Evolutionary conservation across 768 basidiomycete genomes (phyloP).

Genomic region (Hypholoma sublateritium): DNA sequence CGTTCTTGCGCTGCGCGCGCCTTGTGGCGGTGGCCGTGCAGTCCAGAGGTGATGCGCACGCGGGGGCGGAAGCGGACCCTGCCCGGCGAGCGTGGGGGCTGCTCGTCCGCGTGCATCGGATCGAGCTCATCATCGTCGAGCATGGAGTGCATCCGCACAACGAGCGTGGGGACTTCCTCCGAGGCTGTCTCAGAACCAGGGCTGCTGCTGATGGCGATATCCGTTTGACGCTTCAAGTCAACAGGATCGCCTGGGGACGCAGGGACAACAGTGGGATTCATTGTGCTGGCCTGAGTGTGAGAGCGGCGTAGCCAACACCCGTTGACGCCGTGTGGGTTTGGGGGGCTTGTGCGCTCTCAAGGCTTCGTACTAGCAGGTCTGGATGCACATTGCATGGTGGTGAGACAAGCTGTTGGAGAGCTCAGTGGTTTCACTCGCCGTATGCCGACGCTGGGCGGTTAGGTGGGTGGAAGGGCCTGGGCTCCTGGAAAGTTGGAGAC

Average conservation of each 20-base stretch:
- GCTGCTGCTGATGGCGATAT: background rate
- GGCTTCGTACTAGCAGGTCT: too few species aligned
- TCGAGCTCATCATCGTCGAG: constrained; percentile 20
- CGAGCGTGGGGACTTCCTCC: constrained; percentile 4
- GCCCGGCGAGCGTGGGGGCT: constrained; percentile 5
- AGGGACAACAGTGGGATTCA: background rate
- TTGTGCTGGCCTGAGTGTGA: background rate
- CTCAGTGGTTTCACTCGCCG: too few species aligned
- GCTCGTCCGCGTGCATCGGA: constrained; percentile 1
- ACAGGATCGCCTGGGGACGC: background rate
- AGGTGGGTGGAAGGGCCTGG: too few species aligned
- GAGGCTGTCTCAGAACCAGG: background rate
- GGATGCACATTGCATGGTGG: too few species aligned
- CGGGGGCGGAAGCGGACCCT: constrained; percentile 71
- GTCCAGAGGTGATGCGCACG: constrained; percentile 75
- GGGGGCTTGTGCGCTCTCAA: too few species aligned
- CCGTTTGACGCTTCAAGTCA: background rate
- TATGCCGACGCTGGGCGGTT: too few species aligned
- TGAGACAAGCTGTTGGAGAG: too few species aligned
- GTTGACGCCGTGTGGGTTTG: too few species aligned
- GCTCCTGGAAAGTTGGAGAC: too few species aligned
- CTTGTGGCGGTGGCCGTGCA: constrained; percentile 45
- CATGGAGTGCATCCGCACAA: constrained; percentile 14
- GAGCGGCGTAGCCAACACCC: background rate
- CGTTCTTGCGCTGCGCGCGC: constrained; percentile 17